Base-by-base conservation (phyloP, 495 filamentous ascomycete genomes). In the Aspergillus panamensis region DNA sequence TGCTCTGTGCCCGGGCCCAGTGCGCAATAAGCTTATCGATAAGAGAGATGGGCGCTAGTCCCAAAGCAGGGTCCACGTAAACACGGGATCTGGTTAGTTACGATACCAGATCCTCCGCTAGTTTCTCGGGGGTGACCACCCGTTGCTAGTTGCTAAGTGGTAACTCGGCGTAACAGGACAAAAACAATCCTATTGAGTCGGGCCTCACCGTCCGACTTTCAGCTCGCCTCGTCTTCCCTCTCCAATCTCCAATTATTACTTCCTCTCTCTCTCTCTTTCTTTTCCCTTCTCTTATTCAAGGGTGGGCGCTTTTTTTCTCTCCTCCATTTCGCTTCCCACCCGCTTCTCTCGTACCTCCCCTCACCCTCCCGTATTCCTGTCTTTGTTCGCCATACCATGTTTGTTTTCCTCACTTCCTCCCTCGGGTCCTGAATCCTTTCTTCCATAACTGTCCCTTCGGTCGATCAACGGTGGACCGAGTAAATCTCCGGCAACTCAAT, bases 21-120 rank as follows among this genome's bases (percentile, higher is more conserved):
- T 60, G 35, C 45, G 49, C 56, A 70, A 69, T 75, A 75, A 77
- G 73, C 74, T 77, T 77, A 77, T 77, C 74, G 74, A 77, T 77
- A 77, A 73, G 64, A 8, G n/a, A 30, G 17, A 30, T 9, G 30
- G 48, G 57, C 68, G 53, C 74, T 77, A 74, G 63, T 53, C 74
- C 73, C 42, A 44, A 73, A 70, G 20, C 37, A 64, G 70, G n/a
- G 53, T 66, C 58, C 68, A 71, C 62, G 71, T 75, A 77, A 77
- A 76, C 74, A 75, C 66, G 39, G 56, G 56, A 49, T 37, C 19
- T 45, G 10, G 48, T 30, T 25, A 25, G 25, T 2, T 25, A 25
- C 25, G 25, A 25, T 25, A 25, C 25, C 25, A 25, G 25, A 25
- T 25, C 25, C 25, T 25, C 25, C 25, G 25, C 25, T 25, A 25